A percentile compares a stretch with the other conserved stretches of the same genome.
Evolutionary conservation across 805 yeast species (phyloP).

Genomic region (Priceomyces carsonii): DNA sequence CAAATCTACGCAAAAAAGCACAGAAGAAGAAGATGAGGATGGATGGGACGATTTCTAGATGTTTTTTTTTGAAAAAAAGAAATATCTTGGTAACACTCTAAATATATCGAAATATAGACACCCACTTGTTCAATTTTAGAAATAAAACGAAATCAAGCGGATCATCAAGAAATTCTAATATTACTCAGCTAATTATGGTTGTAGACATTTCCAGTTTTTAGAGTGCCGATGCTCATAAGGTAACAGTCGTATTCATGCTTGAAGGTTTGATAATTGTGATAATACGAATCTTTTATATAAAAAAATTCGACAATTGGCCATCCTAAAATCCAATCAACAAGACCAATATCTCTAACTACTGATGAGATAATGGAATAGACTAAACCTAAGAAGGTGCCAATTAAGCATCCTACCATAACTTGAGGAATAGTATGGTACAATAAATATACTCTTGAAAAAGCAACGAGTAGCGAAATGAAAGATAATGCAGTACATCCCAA

Average conservation of each 20-base stretch:
- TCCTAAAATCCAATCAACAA: conserved; percentile 62
- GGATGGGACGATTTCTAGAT: conserved; percentile 67
- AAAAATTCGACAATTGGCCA: conserved; percentile 55
- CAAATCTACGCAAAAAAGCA: conserved; percentile 27
- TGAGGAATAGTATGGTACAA: conserved; percentile 76
- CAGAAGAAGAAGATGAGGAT: conserved; percentile 48
- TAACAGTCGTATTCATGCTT: conserved; percentile 44
- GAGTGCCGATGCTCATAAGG: conserved; percentile 5
- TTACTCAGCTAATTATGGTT: too few relatives aligned
- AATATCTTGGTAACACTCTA: too few relatives aligned
- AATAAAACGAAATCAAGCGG: too few relatives aligned
- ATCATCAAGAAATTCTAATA: too few relatives aligned
- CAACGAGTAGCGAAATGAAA: conserved; percentile 44
- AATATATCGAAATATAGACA: too few relatives aligned
- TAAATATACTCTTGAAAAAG: conserved; percentile 72
- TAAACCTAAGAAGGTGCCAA: conserved; percentile 64
- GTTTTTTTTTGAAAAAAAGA: too few relatives aligned
- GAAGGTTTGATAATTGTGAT: conserved; percentile 46
- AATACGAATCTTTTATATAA: conserved; percentile 62
- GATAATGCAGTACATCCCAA: conserved; percentile 28
- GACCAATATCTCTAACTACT: conserved; percentile 63
- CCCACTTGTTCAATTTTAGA: too few relatives aligned
- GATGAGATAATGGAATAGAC: conserved; percentile 55
- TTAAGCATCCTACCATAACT: conserved; percentile 66
- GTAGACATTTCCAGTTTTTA: not conserved